Evolutionary conservation across 1,139 yeast species (phyloP), one percentile per base, ranked within the genome.

Genomic region (Pichia sp.): DNA sequence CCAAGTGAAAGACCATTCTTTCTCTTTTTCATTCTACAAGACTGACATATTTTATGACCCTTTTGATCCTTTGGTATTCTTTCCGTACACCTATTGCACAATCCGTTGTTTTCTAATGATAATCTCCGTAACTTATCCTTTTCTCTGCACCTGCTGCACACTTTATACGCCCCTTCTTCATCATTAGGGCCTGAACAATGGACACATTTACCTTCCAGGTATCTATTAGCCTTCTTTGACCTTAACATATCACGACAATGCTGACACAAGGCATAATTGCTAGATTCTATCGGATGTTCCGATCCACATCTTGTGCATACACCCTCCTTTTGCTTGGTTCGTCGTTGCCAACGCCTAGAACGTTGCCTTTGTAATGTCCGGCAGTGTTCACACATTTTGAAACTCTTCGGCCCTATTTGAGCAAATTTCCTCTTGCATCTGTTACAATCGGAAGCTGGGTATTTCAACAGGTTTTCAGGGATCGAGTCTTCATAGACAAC

Each of bases 261-360:
- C 2, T 81, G 79, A 65, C 88, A 82, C 45, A 82, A 66, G 1
- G 80, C 86, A 62, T 67, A 81, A 18, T 56, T 56, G 6, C 54
- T 33, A 48, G 71, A 70, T 43, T 72, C 75, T 37, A 72, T 72
- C 21, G 78, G 79, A 2, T 81, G 77, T 14, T 67, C 70, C 14
- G 71, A 64, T 11, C 85, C 87, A 67, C 88, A 82, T 41, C 88
- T 66, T 45, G 84, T 71, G 58, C 88, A 82, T 4, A 79, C 83
- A 6, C 86, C 86, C 28, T 69, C 72, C 56, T 77, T 81, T 55
- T 74, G 75, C 57, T 77, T 79, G 4, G 85, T 81, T 54, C 75
- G 76, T 60, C 70, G 68, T 57, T 81, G 86, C 87, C 87, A 81
- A 51, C 85, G 68, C 50, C 83, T 68, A 14, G 81, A 74, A 50